Conservation (phyloP, 208 protist genomes). For the Balamuthia mandrillaris region DNA sequence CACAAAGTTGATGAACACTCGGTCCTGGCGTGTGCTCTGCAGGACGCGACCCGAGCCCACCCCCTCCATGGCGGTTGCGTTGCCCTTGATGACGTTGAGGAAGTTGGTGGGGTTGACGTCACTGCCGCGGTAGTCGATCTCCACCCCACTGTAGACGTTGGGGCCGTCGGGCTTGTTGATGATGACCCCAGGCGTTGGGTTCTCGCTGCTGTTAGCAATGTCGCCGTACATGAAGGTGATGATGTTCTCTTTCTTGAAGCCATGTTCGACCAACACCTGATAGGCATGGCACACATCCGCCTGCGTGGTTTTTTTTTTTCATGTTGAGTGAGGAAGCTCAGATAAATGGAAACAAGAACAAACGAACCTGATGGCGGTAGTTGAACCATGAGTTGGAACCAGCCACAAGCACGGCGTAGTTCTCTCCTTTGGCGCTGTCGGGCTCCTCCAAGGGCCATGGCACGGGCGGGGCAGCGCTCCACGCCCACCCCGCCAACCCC, state of each 20-base stretch:
- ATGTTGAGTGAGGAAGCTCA: neutral
- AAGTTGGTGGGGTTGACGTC: conserved; percentile 51
- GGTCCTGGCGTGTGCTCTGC: conserved; percentile 39
- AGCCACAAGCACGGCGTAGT: too few species aligned
- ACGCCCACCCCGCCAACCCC: neutral
- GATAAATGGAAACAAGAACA: neutral
- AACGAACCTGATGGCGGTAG: conserved; percentile 43
- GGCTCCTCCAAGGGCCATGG: too few species aligned
- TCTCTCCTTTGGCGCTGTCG: too few species aligned
- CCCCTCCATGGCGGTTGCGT: neutral
- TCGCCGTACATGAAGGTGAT: conserved; percentile 63
- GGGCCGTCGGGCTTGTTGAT: conserved; percentile 48
- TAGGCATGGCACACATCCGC: conserved; percentile 62
- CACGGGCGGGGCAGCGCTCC: too few species aligned
- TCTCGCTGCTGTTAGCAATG: conserved; percentile 37
- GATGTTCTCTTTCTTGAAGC: conserved; percentile 44
- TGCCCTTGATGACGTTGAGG: conserved; percentile 31
- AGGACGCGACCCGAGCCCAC: conserved; percentile 45
- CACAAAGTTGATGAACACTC: conserved; percentile 60
- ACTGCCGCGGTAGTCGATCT: conserved; percentile 48
- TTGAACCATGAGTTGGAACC: too few species aligned
- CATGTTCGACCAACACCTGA: conserved; percentile 51
- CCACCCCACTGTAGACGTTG: conserved; percentile 50
- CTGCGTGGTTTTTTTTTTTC: conserved; percentile 31
- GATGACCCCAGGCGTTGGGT: conserved; percentile 43